Evolutionary conservation across 768 basidiomycete species (phyloP), one percentile per base, ranked within the genome.

Genomic region (Suillus lakei): DNA sequence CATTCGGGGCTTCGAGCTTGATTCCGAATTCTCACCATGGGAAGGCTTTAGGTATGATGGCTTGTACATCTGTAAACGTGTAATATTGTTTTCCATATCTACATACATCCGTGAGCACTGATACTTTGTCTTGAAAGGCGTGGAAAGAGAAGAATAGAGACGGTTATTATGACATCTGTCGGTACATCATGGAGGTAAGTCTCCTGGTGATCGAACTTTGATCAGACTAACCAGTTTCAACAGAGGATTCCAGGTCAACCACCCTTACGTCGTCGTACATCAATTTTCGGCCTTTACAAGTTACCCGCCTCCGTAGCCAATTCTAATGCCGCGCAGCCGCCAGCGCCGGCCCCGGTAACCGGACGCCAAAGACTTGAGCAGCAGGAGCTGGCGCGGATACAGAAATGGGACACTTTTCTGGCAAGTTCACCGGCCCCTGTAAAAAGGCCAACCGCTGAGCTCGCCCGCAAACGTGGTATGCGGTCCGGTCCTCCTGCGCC

Each of bases 31-130:
- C 63, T 69, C 77, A 2, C 76, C 76, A 5, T 10, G 32, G 7
- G 6, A 39, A 2, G 75, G 74, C 10, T 70, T 68, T 41, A 74
- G 76, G 3, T 77, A 78, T 44, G 76, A 78, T 36, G 76, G 76
- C 30, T 54, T 77, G 3, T 77, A 77, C 53, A 71, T 26, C 44
- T 66, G 78, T 4, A 38, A 66, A 3, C n/a, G 41, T 3, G 77
- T 79, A 30, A 46, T 8, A 28, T 21, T 38, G 4, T 54, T 10
- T 3, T 13, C n/a, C 16, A 30, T 13, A 7, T 59, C 15, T 5
- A 15, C 1, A 26, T 53, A 54, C 10, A 1, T 36, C n/a, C 3
- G 38, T 10, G 26, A 53, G 3, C 67, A 59, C 15, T 50, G 58
- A 55, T 51, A 6, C 18, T 21, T 34, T 18, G 12, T 46, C 21